Percentiles rank a stretch among this genome's conserved stretches.
Conservation (phyloP, 495 filamentous ascomycete genomes). For the Amphirosellinia nigrospora region DNA sequence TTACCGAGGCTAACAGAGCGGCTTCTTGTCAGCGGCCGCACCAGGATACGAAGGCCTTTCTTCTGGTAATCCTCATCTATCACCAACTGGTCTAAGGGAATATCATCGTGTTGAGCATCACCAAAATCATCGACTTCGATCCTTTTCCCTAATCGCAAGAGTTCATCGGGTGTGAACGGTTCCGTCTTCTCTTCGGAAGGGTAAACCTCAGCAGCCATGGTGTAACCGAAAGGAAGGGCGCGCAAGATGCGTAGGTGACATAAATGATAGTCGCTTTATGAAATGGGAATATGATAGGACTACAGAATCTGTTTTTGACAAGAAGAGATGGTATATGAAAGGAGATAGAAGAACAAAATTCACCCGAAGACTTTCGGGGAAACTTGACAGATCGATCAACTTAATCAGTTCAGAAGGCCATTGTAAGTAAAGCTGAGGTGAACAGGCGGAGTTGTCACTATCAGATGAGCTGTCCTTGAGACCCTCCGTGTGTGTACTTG, state of each 20-base stretch:
- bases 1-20: conserved; percentile 56
- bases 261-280: conserved; percentile 15
- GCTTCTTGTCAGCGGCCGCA: conserved; percentile 52
- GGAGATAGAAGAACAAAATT: conserved; percentile 22
- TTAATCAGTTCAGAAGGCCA: conserved; percentile 17
- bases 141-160: conserved; percentile 45
- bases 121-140: conserved; percentile 42
- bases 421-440: conserved; percentile 3
- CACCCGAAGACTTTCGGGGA: conserved; percentile 19
- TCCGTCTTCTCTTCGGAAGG: conserved; percentile 58
- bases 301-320: not conserved
- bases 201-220: conserved; percentile 49
- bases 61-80: conserved; percentile 49
- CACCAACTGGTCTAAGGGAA: conserved; percentile 52
- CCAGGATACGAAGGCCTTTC: conserved; percentile 53
- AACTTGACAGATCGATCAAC: conserved; percentile 22
- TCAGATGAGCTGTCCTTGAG: conserved; percentile 43
- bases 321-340: conserved; percentile 19
- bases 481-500: conserved; percentile 18
- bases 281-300: conserved; percentile 17
- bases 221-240: conserved; percentile 19
- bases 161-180: conserved; percentile 56
- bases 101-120: conserved; percentile 39
- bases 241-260: conserved; percentile 9
- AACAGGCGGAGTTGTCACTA: conserved; percentile 21